Percentiles rank a stretch among this genome's conserved stretches.
Evolutionary conservation across 2,329 filamentous ascomycete species (phyloP).

Genomic region (Alternaria metachromatica): DNA sequence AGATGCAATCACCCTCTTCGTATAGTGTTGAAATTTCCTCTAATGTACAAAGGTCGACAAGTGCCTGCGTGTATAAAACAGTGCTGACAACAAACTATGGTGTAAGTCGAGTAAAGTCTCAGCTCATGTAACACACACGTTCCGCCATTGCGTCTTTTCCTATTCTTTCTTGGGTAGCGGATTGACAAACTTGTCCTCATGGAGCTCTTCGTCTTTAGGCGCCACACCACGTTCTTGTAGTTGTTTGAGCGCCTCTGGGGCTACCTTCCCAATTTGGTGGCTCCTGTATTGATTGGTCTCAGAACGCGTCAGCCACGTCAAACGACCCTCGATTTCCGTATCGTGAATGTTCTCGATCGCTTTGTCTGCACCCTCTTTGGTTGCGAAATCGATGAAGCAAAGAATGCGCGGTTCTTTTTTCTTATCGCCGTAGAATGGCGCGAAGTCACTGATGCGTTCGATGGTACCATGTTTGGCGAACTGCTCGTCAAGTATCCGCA

Average conservation of each 20-base stretch:
- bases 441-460: conserved; percentile 17
- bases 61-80: not conserved
- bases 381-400: conserved; percentile 30
- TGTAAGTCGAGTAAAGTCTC: not conserved
- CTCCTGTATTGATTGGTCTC: conserved; percentile 12
- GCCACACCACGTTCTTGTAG: conserved; percentile 24
- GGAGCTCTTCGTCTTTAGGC: conserved; percentile 9
- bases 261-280: conserved; percentile 23
- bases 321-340: conserved; percentile 19
- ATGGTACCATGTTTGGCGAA: conserved; percentile 24
- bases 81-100: not conserved
- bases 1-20: not conserved
- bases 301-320: conserved; percentile 4
- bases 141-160: not conserved
- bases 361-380: conserved; percentile 28
- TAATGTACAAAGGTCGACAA: not conserved
- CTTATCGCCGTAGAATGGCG: conserved; percentile 12
- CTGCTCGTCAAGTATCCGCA: conserved; percentile 11
- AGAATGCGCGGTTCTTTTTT: conserved; percentile 18
- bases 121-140: not conserved
- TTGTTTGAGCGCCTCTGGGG: conserved; percentile 13
- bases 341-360: conserved; percentile 22
- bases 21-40: not conserved
- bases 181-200: conserved; percentile 20
- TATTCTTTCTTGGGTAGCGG: conserved; percentile 4